Percentiles rank a stretch among this genome's conserved stretches.
Evolutionary conservation across 179 eudicot genomes (phyloP).

Genomic region (Actinidia arguta): DNA sequence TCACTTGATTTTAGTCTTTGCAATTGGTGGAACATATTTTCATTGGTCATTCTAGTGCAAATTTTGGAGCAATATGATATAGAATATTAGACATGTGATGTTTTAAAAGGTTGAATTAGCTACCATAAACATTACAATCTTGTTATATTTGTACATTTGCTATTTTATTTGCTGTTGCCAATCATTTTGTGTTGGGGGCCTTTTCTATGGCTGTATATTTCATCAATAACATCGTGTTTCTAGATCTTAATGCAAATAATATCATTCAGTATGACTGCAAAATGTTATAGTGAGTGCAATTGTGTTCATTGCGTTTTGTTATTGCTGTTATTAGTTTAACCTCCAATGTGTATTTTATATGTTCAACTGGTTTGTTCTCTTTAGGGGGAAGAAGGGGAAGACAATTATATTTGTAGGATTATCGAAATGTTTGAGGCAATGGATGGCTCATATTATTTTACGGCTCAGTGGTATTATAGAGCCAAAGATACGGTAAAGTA

Average conservation of each 20-base stretch:
- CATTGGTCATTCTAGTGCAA: neutral
- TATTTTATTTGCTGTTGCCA: too few relatives aligned
- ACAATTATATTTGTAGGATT: slow-evolving; percentile 60
- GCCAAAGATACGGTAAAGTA: slow-evolving; percentile 71
- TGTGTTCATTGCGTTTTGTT: too few relatives aligned
- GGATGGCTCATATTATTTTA: slow-evolving; percentile 53
- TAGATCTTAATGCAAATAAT: too few relatives aligned
- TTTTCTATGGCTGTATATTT: too few relatives aligned
- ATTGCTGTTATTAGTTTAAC: neutral
- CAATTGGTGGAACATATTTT: too few relatives aligned
- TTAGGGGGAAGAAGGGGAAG: slow-evolving; percentile 58
- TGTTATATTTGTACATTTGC: neutral
- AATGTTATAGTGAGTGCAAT: neutral
- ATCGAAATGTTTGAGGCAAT: slow-evolving; percentile 70
- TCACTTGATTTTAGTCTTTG: too few relatives aligned
- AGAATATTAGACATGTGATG: neutral
- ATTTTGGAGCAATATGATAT: neutral
- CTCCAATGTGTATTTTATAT: neutral
- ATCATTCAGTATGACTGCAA: neutral
- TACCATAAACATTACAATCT: neutral
- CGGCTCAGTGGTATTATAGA: slow-evolving; percentile 87
- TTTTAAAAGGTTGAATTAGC: neutral
- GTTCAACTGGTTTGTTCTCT: slow-evolving; percentile 26
- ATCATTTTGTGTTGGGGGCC: too few relatives aligned
- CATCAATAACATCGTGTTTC: too few relatives aligned